These are phyloP conservation scores for Harringtonia aguacate DNA, from an alignment of 2,329 filamentous ascomycete genomes.

Conservation along the genomic window DNA sequence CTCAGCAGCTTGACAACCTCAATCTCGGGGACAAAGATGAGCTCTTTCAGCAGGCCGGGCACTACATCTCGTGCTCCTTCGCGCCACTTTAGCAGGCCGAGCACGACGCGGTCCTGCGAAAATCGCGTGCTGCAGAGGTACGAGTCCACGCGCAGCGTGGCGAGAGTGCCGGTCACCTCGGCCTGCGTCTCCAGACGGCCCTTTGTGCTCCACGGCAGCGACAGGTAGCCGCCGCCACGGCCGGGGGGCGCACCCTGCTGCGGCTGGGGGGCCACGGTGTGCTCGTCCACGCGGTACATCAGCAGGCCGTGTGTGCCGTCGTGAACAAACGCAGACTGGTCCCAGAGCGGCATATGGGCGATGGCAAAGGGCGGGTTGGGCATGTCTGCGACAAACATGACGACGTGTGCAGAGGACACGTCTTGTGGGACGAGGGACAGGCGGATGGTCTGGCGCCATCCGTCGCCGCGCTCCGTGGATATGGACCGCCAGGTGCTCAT, in stretches of 20 bases:
- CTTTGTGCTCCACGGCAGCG: slow-evolving; percentile 66
- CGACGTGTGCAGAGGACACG: slow-evolving; percentile 72
- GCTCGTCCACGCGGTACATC: slow-evolving; percentile 86
- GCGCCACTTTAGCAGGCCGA: slow-evolving; percentile 80
- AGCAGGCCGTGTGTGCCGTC: slow-evolving; percentile 75
- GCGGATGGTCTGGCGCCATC: slow-evolving; percentile 82
- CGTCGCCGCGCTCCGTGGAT: slow-evolving; percentile 64
- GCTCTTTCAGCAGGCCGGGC: slow-evolving; percentile 62
- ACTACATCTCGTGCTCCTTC: slow-evolving; percentile 63
- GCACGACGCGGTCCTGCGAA: slow-evolving; percentile 79
- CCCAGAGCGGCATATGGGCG: slow-evolving; percentile 90
- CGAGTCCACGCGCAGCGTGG: slow-evolving; percentile 68
- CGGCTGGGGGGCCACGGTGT: slow-evolving; percentile 58
- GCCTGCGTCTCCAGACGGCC: slow-evolving; percentile 56
- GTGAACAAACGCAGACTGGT: slow-evolving; percentile 75
- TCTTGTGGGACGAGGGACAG: slow-evolving; percentile 70
- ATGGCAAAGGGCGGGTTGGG: slow-evolving; percentile 84
- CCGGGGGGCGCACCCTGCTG: slow-evolving; percentile 33
- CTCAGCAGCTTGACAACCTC: slow-evolving; percentile 91
- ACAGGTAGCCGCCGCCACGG: slow-evolving; percentile 73
- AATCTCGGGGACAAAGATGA: slow-evolving; percentile 92
- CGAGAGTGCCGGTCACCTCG: slow-evolving; percentile 70
- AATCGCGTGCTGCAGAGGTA: slow-evolving; percentile 92
- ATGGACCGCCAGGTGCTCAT: slow-evolving; percentile 84
- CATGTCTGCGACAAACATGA: slow-evolving; percentile 80